phyloP scores from a whole-genome alignment of 2,329 filamentous ascomycete genomes.

The Aspergillus pseudoglaucus region DNA sequence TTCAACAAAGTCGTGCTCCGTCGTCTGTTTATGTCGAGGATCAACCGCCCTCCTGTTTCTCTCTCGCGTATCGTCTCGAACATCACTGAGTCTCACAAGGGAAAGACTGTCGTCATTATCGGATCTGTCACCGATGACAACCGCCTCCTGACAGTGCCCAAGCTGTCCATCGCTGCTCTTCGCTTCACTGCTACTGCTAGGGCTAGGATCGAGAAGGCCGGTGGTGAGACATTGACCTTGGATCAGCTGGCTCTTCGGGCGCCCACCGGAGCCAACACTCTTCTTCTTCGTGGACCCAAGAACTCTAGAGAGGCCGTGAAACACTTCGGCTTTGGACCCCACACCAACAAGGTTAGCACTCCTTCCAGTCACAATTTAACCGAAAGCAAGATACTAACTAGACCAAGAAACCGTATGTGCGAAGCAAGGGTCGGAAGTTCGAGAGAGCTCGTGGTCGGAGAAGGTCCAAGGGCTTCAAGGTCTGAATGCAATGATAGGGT shows the following conservation, averaged over 20 bases:
- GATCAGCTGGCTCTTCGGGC: conserved; percentile 95
- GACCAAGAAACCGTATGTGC: conserved; percentile 80
- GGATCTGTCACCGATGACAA: conserved; percentile 98
- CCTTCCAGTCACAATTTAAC: background rate
- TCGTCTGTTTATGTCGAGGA: conserved; percentile 96
- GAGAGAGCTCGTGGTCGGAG: conserved; percentile 98
- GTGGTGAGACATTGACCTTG: conserved; percentile 90
- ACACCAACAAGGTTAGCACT: conserved; percentile 81
- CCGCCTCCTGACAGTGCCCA: conserved; percentile 82
- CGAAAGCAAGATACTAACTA: conserved; percentile 11
- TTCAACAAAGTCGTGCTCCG: conserved; percentile 99
- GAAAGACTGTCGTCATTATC: conserved; percentile 85
- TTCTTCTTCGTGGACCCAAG: conserved; percentile 96
- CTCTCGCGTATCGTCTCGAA: conserved; percentile 78
- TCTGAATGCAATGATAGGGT: conserved; percentile 54
- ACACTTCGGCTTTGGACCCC: conserved; percentile 98
- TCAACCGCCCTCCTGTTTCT: conserved; percentile 93
- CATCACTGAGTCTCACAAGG: conserved; percentile 51
- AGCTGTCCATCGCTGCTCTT: conserved; percentile 87
- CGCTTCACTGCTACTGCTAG: conserved; percentile 95
- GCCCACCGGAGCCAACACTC: conserved; percentile 93
- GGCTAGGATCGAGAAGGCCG: conserved; percentile 85
- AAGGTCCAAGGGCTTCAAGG: conserved; percentile 99
- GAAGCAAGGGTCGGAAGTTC: conserved; percentile 99
- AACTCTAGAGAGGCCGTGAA: conserved; percentile 96